Percentiles rank a stretch among this genome's conserved stretches.
Evolutionary conservation across 169 alveolate genomes (phyloP).

Genomic region (Plasmodium sp.): DNA sequence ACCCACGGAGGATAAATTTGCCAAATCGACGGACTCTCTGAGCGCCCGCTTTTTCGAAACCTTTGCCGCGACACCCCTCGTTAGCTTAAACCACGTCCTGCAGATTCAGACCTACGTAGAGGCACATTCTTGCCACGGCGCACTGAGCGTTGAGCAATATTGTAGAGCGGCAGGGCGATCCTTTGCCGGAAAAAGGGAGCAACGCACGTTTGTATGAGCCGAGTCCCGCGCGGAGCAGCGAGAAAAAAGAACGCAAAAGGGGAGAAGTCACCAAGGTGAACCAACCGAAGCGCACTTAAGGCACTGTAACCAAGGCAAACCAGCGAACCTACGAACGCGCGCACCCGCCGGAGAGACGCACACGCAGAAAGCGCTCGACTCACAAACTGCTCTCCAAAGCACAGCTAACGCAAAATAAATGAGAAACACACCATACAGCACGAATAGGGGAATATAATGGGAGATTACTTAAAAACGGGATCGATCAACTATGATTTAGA

Average conservation of each 20-base stretch:
- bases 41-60: neutral
- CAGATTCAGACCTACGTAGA: neutral
- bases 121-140: neutral
- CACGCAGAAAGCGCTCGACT: neutral
- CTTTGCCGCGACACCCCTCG: neutral
- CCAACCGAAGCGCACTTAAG: neutral
- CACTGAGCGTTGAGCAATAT: neutral
- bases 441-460: slow-evolving; percentile 74
- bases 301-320: neutral
- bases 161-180: neutral
- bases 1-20: neutral
- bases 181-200: neutral
- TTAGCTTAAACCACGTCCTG: neutral
- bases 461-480: slow-evolving; percentile 82
- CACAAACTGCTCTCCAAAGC: neutral
- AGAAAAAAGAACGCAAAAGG: neutral
- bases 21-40: neutral
- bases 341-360: neutral
- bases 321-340: neutral
- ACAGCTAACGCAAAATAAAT: slow-evolving; percentile 4
- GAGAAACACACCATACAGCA: neutral
- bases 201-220: neutral
- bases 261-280: neutral
- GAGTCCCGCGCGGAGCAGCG: neutral
- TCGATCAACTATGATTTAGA: slow-evolving; percentile 79